phyloP scores from a whole-genome alignment of 257 asterid genomes.

The Cynanchum wilfordii region DNA sequence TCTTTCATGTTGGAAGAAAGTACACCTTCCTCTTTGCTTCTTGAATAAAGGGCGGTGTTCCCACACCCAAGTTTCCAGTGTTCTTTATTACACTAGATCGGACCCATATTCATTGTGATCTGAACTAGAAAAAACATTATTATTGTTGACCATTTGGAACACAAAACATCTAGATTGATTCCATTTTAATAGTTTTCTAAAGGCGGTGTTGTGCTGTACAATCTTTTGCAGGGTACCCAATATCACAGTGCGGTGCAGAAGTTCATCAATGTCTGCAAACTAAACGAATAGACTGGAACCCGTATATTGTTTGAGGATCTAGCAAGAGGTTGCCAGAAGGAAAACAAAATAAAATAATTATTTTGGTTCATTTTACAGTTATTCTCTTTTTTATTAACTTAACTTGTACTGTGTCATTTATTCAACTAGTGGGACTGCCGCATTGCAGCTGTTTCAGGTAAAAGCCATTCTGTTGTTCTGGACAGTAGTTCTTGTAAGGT shows the following conservation, averaged over 20 bases:
- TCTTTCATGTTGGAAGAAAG: conserved; percentile 3
- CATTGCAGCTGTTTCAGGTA: not conserved
- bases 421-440: not conserved
- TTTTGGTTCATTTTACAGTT: not conserved
- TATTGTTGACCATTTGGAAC: not conserved
- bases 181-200: not conserved
- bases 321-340: not conserved
- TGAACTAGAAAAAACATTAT: not conserved
- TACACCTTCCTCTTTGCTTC: conserved; percentile 7
- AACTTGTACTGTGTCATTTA: not conserved
- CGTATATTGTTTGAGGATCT: not conserved
- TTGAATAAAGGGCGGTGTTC: conserved; percentile 4
- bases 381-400: not conserved
- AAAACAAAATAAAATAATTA: not conserved
- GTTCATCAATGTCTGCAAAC: conserved; percentile 84
- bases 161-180: not conserved
- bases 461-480: not conserved
- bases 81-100: conserved; percentile 8
- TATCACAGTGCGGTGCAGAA: conserved; percentile 89
- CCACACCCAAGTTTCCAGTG: not conserved
- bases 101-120: conserved; percentile 9
- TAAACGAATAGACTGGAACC: conserved; percentile 39
- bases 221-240: conserved; percentile 68
- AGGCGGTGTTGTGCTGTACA: not conserved
- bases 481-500: not conserved